Percentiles rank a stretch among this genome's conserved stretches.
Evolutionary conservation across 257 asterid species (phyloP).

Genomic region (Solanum okadae): DNA sequence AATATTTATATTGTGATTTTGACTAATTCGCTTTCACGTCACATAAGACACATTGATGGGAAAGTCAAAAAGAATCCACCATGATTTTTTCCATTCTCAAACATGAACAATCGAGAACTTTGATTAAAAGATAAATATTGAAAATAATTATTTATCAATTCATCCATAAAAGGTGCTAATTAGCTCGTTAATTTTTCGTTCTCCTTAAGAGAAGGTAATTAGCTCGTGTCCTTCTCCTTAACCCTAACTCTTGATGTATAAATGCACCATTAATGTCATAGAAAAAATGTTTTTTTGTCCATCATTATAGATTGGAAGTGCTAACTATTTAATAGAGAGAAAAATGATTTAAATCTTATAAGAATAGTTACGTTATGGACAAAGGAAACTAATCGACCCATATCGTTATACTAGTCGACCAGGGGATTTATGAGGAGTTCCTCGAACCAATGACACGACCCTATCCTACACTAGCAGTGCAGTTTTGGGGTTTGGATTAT

Average conservation of each 20-base stretch:
- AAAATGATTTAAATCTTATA: too few relatives aligned
- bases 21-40: background rate
- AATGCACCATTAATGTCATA: background rate
- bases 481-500: background rate
- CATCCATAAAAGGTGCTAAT: background rate
- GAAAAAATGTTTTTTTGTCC: background rate
- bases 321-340: too few relatives aligned
- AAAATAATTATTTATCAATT: too few relatives aligned
- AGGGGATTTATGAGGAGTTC: too few relatives aligned
- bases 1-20: background rate
- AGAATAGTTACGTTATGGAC: background rate
- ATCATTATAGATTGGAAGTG: background rate
- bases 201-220: too few relatives aligned
- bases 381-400: too few relatives aligned
- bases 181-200: too few relatives aligned
- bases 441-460: background rate
- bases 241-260: background rate
- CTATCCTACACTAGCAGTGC: background rate
- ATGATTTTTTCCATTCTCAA: background rate
- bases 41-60: background rate
- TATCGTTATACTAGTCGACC: too few relatives aligned
- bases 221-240: background rate
- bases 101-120: background rate
- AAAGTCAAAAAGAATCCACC: background rate
- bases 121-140: background rate